A percentile compares a stretch with the other conserved stretches of the same genome.
These are phyloP conservation scores for Cucumis sativus DNA, from an alignment of 306 rosid species.

Conservation along the genomic window Cucumber_9930_V3 NC_026659.2:24527501-24528000, in stretches of 20 bases:
- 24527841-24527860: slow-evolving; percentile 25
- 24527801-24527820: background rate
- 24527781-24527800: no score
- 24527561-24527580: no score
- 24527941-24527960: slow-evolving; percentile 47
- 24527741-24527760: background rate
- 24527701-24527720: background rate
- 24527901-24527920: slow-evolving; percentile 89
- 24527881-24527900: slow-evolving; percentile 96
- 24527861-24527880: slow-evolving; percentile 95
- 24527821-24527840: background rate
- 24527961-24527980: background rate
- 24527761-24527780: background rate
- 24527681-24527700: background rate
- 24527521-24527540: no score
- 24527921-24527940: slow-evolving; percentile 93
- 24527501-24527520: no score
- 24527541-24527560: no score
- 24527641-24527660: background rate
- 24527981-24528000: background rate
- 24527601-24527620: no score
- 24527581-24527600: no score
- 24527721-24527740: background rate
- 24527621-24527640: background rate
- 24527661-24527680: background rate